Percentiles rank a stretch among this genome's conserved stretches.
Evolutionary conservation across 345 rosid genomes (phyloP).

Genomic region (Salix dunnii): DNA sequence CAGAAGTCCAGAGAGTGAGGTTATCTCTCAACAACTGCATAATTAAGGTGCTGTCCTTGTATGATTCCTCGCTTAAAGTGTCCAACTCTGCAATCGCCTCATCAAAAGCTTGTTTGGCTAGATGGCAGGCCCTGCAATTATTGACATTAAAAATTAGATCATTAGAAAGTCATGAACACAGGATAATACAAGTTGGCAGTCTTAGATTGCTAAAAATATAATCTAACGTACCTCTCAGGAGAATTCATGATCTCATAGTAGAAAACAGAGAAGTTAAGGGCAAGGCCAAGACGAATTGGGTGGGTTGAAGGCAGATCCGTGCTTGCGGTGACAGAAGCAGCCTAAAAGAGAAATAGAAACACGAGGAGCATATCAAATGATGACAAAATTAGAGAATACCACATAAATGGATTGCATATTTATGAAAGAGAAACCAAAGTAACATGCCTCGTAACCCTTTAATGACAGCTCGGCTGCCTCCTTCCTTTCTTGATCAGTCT

Average conservation of each 20-base stretch:
- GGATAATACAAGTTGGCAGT: neutral
- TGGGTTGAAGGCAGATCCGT: slow-evolving; percentile 94
- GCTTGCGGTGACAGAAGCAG: slow-evolving; percentile 85
- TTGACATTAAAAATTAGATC: neutral
- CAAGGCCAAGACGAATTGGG: slow-evolving; percentile 97
- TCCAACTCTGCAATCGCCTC: slow-evolving; percentile 97
- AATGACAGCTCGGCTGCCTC: slow-evolving; percentile 89
- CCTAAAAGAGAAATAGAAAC: slow-evolving; percentile 32
- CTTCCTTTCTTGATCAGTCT: slow-evolving; percentile 81
- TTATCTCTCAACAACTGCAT: slow-evolving; percentile 99
- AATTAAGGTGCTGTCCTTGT: slow-evolving; percentile 97
- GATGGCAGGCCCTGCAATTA: slow-evolving; percentile 84
- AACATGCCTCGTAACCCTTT: slow-evolving; percentile 85
- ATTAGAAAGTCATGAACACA: neutral
- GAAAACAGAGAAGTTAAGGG: slow-evolving; percentile 97
- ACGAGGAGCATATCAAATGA: neutral
- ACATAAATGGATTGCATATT: neutral
- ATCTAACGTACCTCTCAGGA: slow-evolving; percentile 68
- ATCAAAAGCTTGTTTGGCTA: slow-evolving; percentile 97
- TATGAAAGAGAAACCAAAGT: neutral
- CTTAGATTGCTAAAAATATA: neutral
- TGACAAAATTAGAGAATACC: neutral
- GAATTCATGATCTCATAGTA: slow-evolving; percentile 99
- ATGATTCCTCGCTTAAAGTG: slow-evolving; percentile 92
- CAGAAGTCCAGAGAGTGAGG: slow-evolving; percentile 99